These are phyloP conservation scores for Talaromyces sp. DNA, from an alignment of 2,329 filamentous ascomycete genomes.

Conservation along the genomic window DNA sequence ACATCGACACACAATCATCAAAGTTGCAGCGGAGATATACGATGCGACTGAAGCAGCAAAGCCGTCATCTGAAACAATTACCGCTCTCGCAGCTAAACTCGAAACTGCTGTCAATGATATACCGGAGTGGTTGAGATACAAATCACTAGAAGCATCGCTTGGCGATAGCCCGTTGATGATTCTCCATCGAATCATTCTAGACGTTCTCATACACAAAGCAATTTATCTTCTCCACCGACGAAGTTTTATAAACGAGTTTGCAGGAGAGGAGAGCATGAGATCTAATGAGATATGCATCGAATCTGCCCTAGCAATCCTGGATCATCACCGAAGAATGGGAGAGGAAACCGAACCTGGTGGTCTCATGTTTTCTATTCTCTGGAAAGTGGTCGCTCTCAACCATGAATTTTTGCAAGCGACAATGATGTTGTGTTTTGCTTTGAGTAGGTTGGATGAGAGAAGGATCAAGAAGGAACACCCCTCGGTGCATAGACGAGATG, in stretches of 20 bases:
- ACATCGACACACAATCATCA: constrained; percentile 6
- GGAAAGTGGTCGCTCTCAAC: constrained; percentile 7
- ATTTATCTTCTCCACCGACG: constrained; percentile 11
- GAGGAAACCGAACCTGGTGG: constrained; percentile 9
- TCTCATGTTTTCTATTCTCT: constrained; percentile 9
- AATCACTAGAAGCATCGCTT: constrained; percentile 7
- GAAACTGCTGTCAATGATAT: constrained; percentile 8
- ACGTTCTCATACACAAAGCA: constrained; percentile 12
- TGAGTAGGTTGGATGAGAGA: constrained; percentile 1
- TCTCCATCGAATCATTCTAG: constrained; percentile 10
- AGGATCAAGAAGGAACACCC: background rate
- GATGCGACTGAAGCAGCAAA: constrained; percentile 2
- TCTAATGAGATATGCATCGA: constrained; percentile 6
- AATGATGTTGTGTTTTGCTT: constrained; percentile 10
- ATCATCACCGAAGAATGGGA: constrained; percentile 41
- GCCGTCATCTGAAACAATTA: constrained; percentile 2
- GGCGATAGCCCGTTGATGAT: constrained; percentile 6
- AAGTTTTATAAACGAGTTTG: constrained; percentile 8
- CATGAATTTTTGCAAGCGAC: constrained; percentile 12
- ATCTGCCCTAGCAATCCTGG: constrained; percentile 58
- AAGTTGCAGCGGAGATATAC: constrained; percentile 9
- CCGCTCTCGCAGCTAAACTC: constrained; percentile 4
- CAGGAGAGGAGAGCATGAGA: background rate
- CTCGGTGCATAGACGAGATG: background rate
- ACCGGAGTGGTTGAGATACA: constrained; percentile 2